Base-by-base conservation (phyloP, 1,284 basidiomycete genomes). In the Malassezia equina region DNA sequence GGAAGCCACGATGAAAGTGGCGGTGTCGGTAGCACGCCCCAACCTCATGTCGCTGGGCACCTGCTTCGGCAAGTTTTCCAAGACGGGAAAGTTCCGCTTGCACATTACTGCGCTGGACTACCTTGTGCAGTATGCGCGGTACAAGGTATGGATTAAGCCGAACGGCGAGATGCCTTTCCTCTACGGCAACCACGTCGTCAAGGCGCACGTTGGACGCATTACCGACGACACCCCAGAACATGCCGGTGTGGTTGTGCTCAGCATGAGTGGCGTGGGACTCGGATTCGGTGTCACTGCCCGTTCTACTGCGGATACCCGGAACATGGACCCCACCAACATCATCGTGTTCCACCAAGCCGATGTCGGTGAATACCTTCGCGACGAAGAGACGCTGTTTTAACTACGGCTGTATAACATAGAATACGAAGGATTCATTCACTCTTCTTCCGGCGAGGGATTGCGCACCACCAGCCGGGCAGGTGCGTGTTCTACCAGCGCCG, bases 151-250 rank as follows among this genome's bases (percentile, higher is more conserved):
- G 94, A 93, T 98, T 76, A 99, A 99, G 77, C 86, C 91, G 13
- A 94, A 98, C 62, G 94, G 94, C 70, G 94, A 99, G 78, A 90
- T 98, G 83, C 94, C 94, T 2, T 99, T 95, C 80, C 78, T 99
- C 47, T 99, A 98, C 71, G 94, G 94, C 53, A 98, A 98, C 75
- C 91, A 99, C 78, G 86, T 98, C 59, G 83, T 96, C 63, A 99
- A 98, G 78, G 94, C 94, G 27, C 94, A 99, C 76, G 80, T 99
- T 24, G 93, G 94, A n/a, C 82, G 93, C 65, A 96, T 98, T 74
- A 96, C 94, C 49, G 94, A 99, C 75, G 94, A 99, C 73, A 95
- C 91, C 4, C 91, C 93, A 12, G 94, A 99, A 73, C 94, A 99
- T 75, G 93, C 96, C 71, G 94, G 94, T 55, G 94, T 98, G 1